phyloP scores from a whole-genome alignment of 805 yeast species.

The Kregervanrija delftensis region DNA sequence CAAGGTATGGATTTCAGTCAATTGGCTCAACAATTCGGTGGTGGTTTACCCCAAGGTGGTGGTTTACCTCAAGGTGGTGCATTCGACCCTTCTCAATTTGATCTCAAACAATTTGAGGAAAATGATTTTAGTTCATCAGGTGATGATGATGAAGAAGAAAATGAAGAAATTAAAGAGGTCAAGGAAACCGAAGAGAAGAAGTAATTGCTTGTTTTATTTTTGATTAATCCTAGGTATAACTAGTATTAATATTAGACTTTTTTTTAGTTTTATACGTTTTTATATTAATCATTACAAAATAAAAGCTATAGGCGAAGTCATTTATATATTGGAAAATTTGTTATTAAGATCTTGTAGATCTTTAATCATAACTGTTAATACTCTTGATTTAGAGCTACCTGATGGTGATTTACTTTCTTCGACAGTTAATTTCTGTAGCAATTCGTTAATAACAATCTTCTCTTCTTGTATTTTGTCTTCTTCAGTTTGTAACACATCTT shows the following conservation, averaged over 20 bases:
- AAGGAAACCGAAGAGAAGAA: constrained; percentile 1
- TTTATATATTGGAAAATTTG: no score
- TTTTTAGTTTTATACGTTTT: background rate
- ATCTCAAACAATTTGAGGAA: constrained; percentile 12
- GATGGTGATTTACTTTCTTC: no score
- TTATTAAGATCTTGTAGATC: no score
- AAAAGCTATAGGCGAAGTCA: no score
- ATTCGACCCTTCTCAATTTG: constrained; percentile 8
- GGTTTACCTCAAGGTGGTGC: constrained; percentile 31
- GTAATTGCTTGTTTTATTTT: background rate
- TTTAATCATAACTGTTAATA: no score
- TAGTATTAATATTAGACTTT: background rate
- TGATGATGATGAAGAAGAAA: constrained; percentile 21
- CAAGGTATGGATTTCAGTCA: constrained; percentile 18
- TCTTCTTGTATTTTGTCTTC: constrained; percentile 11
- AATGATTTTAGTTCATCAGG: constrained; percentile 25
- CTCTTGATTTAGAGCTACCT: no score
- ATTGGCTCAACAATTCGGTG: constrained; percentile 27
- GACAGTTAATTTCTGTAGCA: no score
- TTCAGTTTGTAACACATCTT: constrained; percentile 41
- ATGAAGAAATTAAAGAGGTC: constrained; percentile 6
- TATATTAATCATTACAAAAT: no score
- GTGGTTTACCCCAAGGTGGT: constrained; percentile 41
- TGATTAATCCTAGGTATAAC: background rate
- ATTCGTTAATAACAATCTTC: constrained; percentile 9